Evolutionary conservation across 352 stramenopile species (phyloP), one percentile per base, ranked within the genome.

Genomic region (Phytophthora citrophthora): DNA sequence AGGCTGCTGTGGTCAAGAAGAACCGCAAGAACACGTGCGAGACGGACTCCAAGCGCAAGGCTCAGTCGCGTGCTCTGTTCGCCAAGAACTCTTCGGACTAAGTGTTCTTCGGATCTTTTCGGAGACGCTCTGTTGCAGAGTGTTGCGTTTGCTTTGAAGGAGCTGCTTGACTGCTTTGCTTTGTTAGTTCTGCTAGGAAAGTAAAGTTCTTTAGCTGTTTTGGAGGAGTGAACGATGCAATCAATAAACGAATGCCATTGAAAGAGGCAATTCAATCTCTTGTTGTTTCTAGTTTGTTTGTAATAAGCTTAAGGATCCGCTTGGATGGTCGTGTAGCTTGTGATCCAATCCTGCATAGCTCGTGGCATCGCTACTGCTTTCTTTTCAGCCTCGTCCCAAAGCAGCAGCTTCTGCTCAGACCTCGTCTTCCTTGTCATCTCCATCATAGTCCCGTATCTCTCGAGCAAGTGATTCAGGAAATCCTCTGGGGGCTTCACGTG

Each of bases 11-110:
- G 49, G 61, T 94, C 7, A 57, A 70, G 57, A 96, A 91, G 76
- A 97, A 95, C 76, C 83, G 91, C 46, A 81, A 82, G 63, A 96
- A 92, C 76, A 94, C 88, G 55, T 91, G 90, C 76, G 76, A 85
- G 68, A 82, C 76, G 58, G 79, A 88, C 62, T 70, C 84, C 27
- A 88, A 87, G 68, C 82, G 85, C 76, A 87, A 88, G 73, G 67
- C 81, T 49, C 85, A 94, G 74, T 90, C 77, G 66, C 82, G 83
- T 31, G 83, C 85, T 55, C 65, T 94, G 57, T 92, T 88, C 75
- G 73, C 76, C 56, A 94, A 94, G 81, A 94, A 94, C 83, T 75
- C 62, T 59, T 68, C 83, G 54, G 85, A 94, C 74, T 94, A 91
- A 91, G 55, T 63, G 36, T 41, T 18, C 13, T 20, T 20, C 7